Base-by-base conservation (phyloP, 2,329 filamentous ascomycete species). In the Alternaria longipes region DNA sequence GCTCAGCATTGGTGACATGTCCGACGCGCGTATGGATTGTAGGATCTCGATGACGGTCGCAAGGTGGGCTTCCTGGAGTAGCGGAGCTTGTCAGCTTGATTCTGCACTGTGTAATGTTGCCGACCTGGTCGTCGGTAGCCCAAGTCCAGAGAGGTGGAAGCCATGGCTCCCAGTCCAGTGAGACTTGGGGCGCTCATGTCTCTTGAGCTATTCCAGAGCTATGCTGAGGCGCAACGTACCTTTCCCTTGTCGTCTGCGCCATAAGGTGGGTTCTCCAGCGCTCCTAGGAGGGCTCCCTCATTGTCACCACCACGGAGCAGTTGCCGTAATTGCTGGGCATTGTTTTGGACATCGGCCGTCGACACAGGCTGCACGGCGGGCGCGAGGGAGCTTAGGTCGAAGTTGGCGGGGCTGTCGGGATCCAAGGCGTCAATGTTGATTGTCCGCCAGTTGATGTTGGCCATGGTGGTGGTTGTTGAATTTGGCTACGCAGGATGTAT, bases 371-470 rank as follows among this genome's bases (percentile, higher is more conserved):
- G 85, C 60, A 89, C 89, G 44, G 91, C 86, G 36, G 94, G 92
- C 68, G 91, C 89, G 71, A 98, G 88, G 18, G 93, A 92, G 61
- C 90, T 87, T 65, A 92, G 89, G 81, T 96, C 92, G 83, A 98
- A 98, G 87, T 97, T 98, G 81, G 88, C 83, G 68, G 91, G 88
- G 72, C 93, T 95, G 81, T 98, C 94, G 61, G 94, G 92, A 79
- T 95, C 91, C 73, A 97, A 87, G 70, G 90, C 90, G 79, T 97
- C 94, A 80, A 97, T 91, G 86, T 97, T 93, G 85, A 97, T 95
- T 69, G 93, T 97, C 80, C 94, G 92, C 83, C 87, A 90, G 78
- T 90, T 89, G 81, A 87, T 79, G 56, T 78, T 73, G 42, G 82
- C 80, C 82, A 83, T 84, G 62, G 62, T 65, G 70, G 60, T 30